Base-by-base conservation (phyloP, 176 grass and related monocot genomes). In the Oryza nivara region DNA sequence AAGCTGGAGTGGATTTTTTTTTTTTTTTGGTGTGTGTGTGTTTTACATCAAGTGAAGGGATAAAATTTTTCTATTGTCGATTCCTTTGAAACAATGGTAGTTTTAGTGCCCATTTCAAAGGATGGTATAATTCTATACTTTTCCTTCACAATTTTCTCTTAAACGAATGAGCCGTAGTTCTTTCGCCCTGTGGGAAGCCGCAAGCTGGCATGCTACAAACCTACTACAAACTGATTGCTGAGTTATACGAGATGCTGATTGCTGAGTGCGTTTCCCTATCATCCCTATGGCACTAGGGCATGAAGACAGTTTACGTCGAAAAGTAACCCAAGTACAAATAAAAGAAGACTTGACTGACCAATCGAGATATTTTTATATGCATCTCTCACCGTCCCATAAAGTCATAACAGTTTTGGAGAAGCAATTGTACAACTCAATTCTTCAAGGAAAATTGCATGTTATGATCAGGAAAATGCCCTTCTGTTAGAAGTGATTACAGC, bases 281-380 rank as follows among this genome's bases (percentile, higher is more conserved):
- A 58, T 1, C 54, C 7, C 54, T 58, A n/a, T 58, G 7, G 16
- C 6, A 58, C 52, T 56, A 20, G 52, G 7, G 54, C 54, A 58
- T 19, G 8, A 82, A 73, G 78, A 38, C 1, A 10, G n/a, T 63
- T 63, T 54, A 15, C 60, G 40, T 79, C 30, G 3, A 74, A 52
- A 10, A 52, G n/a, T 74, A 52, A 22, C n/a, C 11, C 19, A 41
- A 64, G 35, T 16, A 15, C 1, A 40, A 77, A 63, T 63, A 73
- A 74, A 65, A 74, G 26, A 34, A n/a, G 70, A 3, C 17, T 65
- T 47, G 54, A 65, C 80, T 47, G 56, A 48, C 80, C 52, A 82
- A 20, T 72, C 43, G 20, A 72, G 41, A 26, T 73, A 8, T 43
- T n/a, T 35, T 45, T 25, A 25, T 25, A 5, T 72, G 20, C 43